Evolutionary conservation across 768 basidiomycete species (phyloP), one percentile per base, ranked within the genome.

Genomic region (Suillus ampliporus): DNA sequence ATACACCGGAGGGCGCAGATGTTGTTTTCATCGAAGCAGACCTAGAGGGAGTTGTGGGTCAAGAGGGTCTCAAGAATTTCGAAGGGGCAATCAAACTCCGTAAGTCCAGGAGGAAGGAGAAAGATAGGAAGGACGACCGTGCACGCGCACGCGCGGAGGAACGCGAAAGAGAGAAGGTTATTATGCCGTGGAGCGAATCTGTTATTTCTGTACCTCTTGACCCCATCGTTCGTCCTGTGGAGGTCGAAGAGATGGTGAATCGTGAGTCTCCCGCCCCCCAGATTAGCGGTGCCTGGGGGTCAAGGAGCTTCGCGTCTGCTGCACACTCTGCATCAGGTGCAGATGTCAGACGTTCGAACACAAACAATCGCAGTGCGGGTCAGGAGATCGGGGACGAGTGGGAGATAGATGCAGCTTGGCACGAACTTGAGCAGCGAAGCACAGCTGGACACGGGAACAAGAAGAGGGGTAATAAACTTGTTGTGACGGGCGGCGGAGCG

Each of bases 11-110:
- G 61, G 89, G 93, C 48, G 89, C 94, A 41, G 96, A 99, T 70
- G 94, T 98, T 50, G 90, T 95, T 26, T 98, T 98, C 76, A 80
- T 98, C 59, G 96, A 99, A 76, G 87, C 94, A 9, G 90, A 97
- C 71, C 79, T 99, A 19, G 81, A 84, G 61, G 81, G 80, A 8
- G 91, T 96, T 40, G 92, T 98, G 21, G 91, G 94, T 35, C 70
- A 72, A 15, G 89, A 89, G 13, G 89, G 90, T 0, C 74, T 98
- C 60, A 89, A 85, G 80, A 89, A 85, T 61, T 99, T 97, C 68
- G 94, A 95, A 70, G 86, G 85, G 2, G 85, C 92, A 35, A 80
- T 99, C 61, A 90, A 86, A 76, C 84, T 86, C 76, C 88, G 97
- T 35, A 82, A 88, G 1, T 73, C 84, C 11, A 84, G 90, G 65